Evolutionary conservation across 1,284 basidiomycete species (phyloP), one percentile per base, ranked within the genome.

Genomic region (Ganoderma lingzhi): DNA sequence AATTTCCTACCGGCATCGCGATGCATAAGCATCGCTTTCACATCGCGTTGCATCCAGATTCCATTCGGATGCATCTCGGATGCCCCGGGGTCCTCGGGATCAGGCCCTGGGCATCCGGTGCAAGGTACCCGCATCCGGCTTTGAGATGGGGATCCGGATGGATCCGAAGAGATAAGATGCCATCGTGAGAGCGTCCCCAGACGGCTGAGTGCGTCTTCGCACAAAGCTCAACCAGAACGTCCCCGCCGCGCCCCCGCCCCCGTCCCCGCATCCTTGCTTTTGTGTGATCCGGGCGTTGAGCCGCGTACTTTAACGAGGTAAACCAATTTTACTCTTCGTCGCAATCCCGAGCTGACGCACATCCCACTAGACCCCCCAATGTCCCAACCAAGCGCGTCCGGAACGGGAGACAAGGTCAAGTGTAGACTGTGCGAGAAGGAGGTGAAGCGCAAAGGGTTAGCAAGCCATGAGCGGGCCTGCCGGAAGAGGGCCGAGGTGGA

Each of bases 381-480:
- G 44, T 15, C 44, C 3, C 44, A 44, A 44, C 17, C 44, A 4
- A 6, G 12, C 14, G 12, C 41, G 3, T 14, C 8, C 6, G 2
- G 2, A 14, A 15, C 12, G 41, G 41, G 15, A 19, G 17, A 44
- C 44, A 48, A 6, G 19, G 6, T 1, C 6, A 12, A n/a, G 2
- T 48, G 45, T n/a, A 23, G 2, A n/a, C 1, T n/a, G 8, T 48
- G 45, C n/a, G 19, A n/a, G 45, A n/a, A 1, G n/a, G 3, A 48
- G 1, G n/a, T 48, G 45, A n/a, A 48, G 19, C 45, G 6, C 9
- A n/a, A 23, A 9, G 45, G 45, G 19, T 6, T 48, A n/a, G n/a
- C 45, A n/a, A 48, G 45, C n/a, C 45, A 48, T 48, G 45, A 48
- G 45, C 45, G n/a, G n/a, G 45, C 45, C 4, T 48, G 45, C n/a